Evolutionary conservation across 192 early-diverging fungal genomes (phyloP).

Genomic region (Backusella circina): DNA sequence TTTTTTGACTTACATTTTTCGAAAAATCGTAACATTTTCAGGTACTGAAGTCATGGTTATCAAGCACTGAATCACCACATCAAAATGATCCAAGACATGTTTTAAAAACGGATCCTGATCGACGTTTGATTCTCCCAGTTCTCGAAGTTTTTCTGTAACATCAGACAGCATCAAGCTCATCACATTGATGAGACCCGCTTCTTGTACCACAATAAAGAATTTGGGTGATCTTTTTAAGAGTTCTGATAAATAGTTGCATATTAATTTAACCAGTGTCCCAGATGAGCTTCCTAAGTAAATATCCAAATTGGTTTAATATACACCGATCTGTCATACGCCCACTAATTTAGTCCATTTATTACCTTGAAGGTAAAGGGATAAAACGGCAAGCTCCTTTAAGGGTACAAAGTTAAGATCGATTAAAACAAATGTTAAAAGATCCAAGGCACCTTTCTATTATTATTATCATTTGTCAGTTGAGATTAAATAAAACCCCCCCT

Average conservation of each 20-base stretch:
- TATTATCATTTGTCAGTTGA: no score
- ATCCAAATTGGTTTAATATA: neutral
- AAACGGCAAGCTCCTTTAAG: slow-evolving; percentile 52
- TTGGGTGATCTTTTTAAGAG: slow-evolving; percentile 43
- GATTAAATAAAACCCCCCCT: neutral
- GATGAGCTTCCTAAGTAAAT: slow-evolving; percentile 40
- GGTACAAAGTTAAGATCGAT: slow-evolving; percentile 60
- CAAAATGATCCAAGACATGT: slow-evolving; percentile 50
- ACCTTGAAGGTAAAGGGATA: slow-evolving; percentile 53
- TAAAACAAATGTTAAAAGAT: slow-evolving; percentile 52
- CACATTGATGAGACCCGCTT: slow-evolving; percentile 60
- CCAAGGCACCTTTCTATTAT: slow-evolving; percentile 43
- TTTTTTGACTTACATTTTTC: slow-evolving; percentile 39
- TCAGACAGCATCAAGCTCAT: slow-evolving; percentile 52
- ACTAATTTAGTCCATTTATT: neutral
- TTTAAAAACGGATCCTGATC: slow-evolving; percentile 43
- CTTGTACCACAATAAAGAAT: slow-evolving; percentile 53
- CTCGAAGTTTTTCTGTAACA: slow-evolving; percentile 40
- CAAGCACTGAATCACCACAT: slow-evolving; percentile 46
- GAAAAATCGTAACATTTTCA: slow-evolving; percentile 45
- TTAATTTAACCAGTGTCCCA: slow-evolving; percentile 42
- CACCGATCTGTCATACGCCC: neutral
- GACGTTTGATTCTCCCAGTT: slow-evolving; percentile 32
- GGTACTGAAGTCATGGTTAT: slow-evolving; percentile 40
- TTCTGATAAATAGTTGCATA: slow-evolving; percentile 39